These are phyloP conservation scores for Hebeloma cylindrosporum DNA, from an alignment of 768 basidiomycete genomes.

Conservation along the genomic window DNA sequence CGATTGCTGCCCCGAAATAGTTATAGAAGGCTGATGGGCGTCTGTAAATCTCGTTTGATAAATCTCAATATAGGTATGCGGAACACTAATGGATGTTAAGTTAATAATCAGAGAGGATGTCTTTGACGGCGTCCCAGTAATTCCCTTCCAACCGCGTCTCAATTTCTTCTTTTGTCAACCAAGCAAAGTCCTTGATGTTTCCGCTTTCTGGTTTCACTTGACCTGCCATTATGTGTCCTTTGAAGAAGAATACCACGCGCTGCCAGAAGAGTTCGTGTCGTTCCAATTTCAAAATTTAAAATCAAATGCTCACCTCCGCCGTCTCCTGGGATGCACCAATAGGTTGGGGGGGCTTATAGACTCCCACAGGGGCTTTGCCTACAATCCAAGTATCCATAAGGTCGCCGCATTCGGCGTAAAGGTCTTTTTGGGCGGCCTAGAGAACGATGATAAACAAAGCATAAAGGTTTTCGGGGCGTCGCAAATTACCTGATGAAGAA, in stretches of 20 bases:
- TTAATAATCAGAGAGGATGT: conserved; percentile 75
- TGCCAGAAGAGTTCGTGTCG: conserved; percentile 27
- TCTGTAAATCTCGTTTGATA: not conserved
- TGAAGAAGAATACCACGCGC: conserved; percentile 87
- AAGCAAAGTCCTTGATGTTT: conserved; percentile 75
- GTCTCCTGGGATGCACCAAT: conserved; percentile 26
- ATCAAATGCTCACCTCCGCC: conserved; percentile 35
- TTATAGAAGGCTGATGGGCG: conserved; percentile 9
- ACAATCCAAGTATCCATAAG: conserved; percentile 95
- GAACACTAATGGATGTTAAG: conserved; percentile 18
- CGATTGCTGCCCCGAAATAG: conserved; percentile 52
- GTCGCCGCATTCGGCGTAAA: conserved; percentile 71
- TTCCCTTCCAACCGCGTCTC: conserved; percentile 59
- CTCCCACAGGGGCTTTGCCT: conserved; percentile 84
- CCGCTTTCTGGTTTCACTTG: conserved; percentile 64
- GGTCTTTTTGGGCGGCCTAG: conserved; percentile 73
- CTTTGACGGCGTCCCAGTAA: conserved; percentile 79
- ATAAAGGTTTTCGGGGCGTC: not conserved
- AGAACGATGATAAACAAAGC: conserved; percentile 8
- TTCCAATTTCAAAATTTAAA: not conserved
- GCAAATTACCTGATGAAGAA: conserved; percentile 68
- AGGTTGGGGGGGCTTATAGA: conserved; percentile 53
- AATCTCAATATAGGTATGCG: conserved; percentile 17
- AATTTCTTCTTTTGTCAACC: conserved; percentile 94
- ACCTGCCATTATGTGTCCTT: conserved; percentile 90